Evolutionary conservation across 1,139 yeast genomes (phyloP).

Genomic region (Candida labiduridarum): DNA sequence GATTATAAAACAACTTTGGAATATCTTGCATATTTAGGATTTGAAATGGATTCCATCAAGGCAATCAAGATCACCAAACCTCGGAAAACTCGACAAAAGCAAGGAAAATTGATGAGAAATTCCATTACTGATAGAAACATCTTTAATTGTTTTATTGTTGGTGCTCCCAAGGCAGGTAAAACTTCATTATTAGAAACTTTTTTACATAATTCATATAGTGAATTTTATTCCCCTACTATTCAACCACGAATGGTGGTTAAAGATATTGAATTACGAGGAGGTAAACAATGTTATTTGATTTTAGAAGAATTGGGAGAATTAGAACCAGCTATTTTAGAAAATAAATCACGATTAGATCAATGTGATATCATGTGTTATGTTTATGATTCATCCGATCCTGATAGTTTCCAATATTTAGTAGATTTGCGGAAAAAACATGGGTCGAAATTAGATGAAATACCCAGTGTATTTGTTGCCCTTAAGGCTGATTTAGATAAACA

Average conservation of each 20-base stretch:
- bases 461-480: slow-evolving; percentile 84
- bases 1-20: slow-evolving; percentile 84
- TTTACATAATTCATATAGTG: slow-evolving; percentile 72
- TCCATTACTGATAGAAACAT: slow-evolving; percentile 82
- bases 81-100: slow-evolving; percentile 63
- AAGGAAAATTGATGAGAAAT: slow-evolving; percentile 68
- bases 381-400: slow-evolving; percentile 95
- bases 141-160: slow-evolving; percentile 84
- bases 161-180: slow-evolving; percentile 85
- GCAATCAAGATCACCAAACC: slow-evolving; percentile 86
- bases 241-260: slow-evolving; percentile 83
- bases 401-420: slow-evolving; percentile 82
- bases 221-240: slow-evolving; percentile 77
- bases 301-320: slow-evolving; percentile 88
- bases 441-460: slow-evolving; percentile 61
- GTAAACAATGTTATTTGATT: slow-evolving; percentile 90
- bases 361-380: slow-evolving; percentile 91
- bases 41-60: slow-evolving; percentile 48
- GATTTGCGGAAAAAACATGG: slow-evolving; percentile 64
- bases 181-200: slow-evolving; percentile 82
- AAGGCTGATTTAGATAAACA: slow-evolving; percentile 96
- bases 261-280: slow-evolving; percentile 93
- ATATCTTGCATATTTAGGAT: slow-evolving; percentile 87
- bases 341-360: slow-evolving; percentile 68
- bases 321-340: slow-evolving; percentile 79